A percentile compares a stretch with the other conserved stretches of the same genome.
These are phyloP conservation scores for Colletotrichum sp. DNA, from an alignment of 2,329 filamentous ascomycete species.

Conservation along the genomic window DNA sequence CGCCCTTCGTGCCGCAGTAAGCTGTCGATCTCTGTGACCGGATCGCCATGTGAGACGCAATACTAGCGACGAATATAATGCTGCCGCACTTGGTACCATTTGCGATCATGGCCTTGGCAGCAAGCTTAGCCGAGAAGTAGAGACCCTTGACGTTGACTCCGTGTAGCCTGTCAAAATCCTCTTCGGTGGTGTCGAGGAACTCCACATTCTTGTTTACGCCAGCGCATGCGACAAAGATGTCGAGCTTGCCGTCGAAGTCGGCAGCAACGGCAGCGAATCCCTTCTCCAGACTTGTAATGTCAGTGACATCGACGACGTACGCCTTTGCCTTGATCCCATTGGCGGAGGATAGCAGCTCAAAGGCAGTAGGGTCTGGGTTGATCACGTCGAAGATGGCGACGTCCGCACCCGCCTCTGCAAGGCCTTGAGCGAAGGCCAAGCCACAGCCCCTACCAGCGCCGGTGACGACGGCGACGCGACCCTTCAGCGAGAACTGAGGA, in stretches of 20 bases:
- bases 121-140: constrained; percentile 50
- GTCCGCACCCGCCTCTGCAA: constrained; percentile 9
- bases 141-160: constrained; percentile 11
- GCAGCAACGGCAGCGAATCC: background rate
- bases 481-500: constrained; percentile 50
- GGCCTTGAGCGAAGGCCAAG: constrained; percentile 26
- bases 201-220: constrained; percentile 32
- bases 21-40: constrained; percentile 48
- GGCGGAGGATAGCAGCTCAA: background rate
- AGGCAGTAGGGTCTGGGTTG: background rate
- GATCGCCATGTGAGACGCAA: constrained; percentile 56
- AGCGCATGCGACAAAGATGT: constrained; percentile 39
- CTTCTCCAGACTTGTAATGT: background rate
- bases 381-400: constrained; percentile 15
- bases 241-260: constrained; percentile 32
- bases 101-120: constrained; percentile 54
- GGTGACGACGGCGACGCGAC: constrained; percentile 50
- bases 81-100: constrained; percentile 55
- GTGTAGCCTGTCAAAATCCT: constrained; percentile 2
- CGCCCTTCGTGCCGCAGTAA: constrained; percentile 18
- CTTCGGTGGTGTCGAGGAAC: constrained; percentile 9
- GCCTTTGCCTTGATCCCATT: background rate
- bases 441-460: constrained; percentile 52
- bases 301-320: constrained; percentile 2
- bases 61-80: constrained; percentile 58